Conservation (phyloP, 345 rosid genomes). For the Microcos paniculata region DNA sequence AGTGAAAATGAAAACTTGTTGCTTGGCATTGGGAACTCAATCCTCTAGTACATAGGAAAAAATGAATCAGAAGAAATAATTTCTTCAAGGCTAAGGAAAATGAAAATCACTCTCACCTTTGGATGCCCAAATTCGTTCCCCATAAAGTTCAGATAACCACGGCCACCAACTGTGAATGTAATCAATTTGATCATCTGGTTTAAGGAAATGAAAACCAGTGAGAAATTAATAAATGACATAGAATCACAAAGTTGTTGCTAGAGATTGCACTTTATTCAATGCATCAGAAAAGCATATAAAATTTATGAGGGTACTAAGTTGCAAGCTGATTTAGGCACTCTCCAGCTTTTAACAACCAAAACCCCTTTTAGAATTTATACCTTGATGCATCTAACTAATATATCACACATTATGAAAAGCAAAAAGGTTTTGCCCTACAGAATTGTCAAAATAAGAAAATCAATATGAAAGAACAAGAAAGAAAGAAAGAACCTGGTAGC, state of each 20-base stretch:
- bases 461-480: slow-evolving; percentile 11
- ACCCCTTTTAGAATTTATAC: neutral
- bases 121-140: slow-evolving; percentile 99
- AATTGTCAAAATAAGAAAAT: neutral
- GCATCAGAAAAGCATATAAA: neutral
- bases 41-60: slow-evolving; percentile 52
- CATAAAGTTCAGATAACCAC: slow-evolving; percentile 92
- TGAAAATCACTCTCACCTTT: slow-evolving; percentile 42
- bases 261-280: neutral
- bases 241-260: neutral
- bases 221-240: slow-evolving; percentile 4
- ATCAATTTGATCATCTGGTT: slow-evolving; percentile 86
- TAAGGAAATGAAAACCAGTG: slow-evolving; percentile 28
- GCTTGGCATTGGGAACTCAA: slow-evolving; percentile 88
- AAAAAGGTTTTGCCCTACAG: neutral
- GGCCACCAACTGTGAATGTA: slow-evolving; percentile 78
- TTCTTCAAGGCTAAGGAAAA: slow-evolving; percentile 9
- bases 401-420: neutral
- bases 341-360: neutral
- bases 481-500: neutral
- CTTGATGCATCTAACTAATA: neutral
- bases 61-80: slow-evolving; percentile 29
- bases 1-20: slow-evolving; percentile 82
- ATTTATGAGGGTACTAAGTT: neutral
- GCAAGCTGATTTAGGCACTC: neutral